Base-by-base conservation (phyloP, 495 filamentous ascomycete species). In the Sporormia fimetaria region DNA sequence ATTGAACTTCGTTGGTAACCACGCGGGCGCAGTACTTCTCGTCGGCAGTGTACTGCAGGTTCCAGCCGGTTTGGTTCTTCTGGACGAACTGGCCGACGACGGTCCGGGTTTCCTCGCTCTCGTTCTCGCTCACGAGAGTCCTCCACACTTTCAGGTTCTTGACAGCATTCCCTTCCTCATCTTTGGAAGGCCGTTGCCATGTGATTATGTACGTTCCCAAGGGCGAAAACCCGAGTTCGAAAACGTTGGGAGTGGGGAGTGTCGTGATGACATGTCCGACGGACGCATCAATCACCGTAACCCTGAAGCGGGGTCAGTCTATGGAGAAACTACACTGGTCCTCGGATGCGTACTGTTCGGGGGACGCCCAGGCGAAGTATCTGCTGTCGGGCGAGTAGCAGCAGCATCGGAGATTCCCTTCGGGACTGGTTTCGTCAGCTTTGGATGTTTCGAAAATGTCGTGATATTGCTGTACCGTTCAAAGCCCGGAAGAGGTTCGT, bases 91-190 rank as follows among this genome's bases (percentile, higher is more conserved):
- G 67, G 43, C 86, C 86, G 23, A 94, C 73, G n/a, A 84, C 73
- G 54, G 74, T 63, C 52, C 81, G 76, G 52, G 84, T 78, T 29
- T 48, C 54, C 28, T 55, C 49, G n/a, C 44, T 51, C 21, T 33
- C 54, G 24, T 64, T 63, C 40, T 65, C 42, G 2, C 74, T 69
- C 49, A 76, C 79, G 36, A 81, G 59, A 23, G 81, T 82, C 56
- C 75, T 74, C 92, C 92, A 98, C 51, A 98, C 78, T 69, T 95
- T 96, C 43, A 96, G 67, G 59, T 98, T 98, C 74, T 94, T 94
- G 33, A 74, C 74, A 15, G 92, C 83, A 58, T 93, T 81, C 26
- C 92, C 92, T 41, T 82, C 77, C 60, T 85, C 87, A 55, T 96
- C 87, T 65, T 95, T 95, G 27, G 76, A 72, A 24, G 81, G 80